Evolutionary conservation across 306 rosid genomes (phyloP).

Genomic region (Phaseolus lunatus): DNA sequence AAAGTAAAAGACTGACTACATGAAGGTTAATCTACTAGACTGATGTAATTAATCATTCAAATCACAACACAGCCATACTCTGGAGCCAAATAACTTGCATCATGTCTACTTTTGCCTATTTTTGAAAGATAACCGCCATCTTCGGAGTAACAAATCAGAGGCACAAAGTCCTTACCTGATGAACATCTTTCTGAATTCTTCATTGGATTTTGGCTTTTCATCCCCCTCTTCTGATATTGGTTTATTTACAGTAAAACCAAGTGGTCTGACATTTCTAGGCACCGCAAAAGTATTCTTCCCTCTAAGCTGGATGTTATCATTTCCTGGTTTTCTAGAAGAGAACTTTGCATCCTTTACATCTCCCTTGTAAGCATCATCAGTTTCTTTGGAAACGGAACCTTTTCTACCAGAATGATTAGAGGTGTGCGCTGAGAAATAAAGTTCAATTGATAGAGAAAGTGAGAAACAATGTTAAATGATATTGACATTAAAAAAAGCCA

Average conservation of each 20-base stretch:
- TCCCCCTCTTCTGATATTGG: constrained; percentile 59
- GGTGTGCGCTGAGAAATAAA: constrained; percentile 47
- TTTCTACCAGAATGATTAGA: constrained; percentile 47
- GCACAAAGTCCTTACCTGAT: constrained; percentile 46
- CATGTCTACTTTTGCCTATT: constrained; percentile 8
- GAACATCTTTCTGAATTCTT: constrained; percentile 89
- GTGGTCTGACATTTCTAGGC: constrained; percentile 76
- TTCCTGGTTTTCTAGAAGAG: constrained; percentile 50
- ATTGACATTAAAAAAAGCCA: constrained; percentile 24
- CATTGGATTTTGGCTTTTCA: constrained; percentile 83
- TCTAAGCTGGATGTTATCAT: constrained; percentile 58
- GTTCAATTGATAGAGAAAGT: not conserved
- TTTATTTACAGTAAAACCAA: constrained; percentile 62
- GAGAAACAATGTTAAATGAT: constrained; percentile 6
- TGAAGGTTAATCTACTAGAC: constrained; percentile 8
- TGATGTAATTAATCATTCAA: constrained; percentile 15
- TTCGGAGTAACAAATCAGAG: constrained; percentile 17
- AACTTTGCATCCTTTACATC: constrained; percentile 47
- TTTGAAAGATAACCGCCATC: not conserved
- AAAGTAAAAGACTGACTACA: not conserved
- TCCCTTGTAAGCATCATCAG: constrained; percentile 51
- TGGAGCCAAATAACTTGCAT: constrained; percentile 16
- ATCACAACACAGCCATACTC: constrained; percentile 13
- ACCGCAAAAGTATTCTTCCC: constrained; percentile 90
- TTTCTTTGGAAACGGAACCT: constrained; percentile 54